Evolutionary conservation across 1,139 yeast species (phyloP).

Genomic region (Yamadazyma sp.): DNA sequence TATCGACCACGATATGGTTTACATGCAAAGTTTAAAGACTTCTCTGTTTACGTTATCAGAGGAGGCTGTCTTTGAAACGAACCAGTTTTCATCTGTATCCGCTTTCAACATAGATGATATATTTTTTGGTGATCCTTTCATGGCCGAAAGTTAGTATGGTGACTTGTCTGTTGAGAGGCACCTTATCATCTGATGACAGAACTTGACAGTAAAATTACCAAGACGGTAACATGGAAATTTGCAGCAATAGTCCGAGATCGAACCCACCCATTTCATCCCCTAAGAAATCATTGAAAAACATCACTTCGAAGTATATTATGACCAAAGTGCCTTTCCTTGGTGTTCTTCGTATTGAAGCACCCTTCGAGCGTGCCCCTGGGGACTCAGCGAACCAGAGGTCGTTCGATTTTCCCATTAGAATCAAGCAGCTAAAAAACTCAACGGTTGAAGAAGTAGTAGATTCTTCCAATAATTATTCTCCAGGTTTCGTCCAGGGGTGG

Average conservation of each 20-base stretch:
- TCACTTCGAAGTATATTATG: no score
- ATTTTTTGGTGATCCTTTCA: neutral
- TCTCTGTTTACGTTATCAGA: neutral
- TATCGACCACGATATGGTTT: neutral
- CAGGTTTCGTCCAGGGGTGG: conserved; percentile 17
- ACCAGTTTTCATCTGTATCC: neutral
- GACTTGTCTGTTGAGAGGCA: neutral
- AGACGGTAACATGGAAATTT: neutral
- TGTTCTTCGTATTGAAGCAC: conserved; percentile 9
- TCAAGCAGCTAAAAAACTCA: conserved; percentile 17
- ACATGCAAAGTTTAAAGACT: neutral
- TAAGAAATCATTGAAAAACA: no score
- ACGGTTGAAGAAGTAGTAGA: conserved; percentile 16
- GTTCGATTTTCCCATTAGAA: conserved; percentile 18
- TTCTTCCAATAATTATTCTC: conserved; percentile 11
- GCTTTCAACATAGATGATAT: neutral
- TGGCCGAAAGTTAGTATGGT: neutral
- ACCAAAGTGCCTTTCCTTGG: conserved; percentile 8
- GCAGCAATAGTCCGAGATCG: neutral
- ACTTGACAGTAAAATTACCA: no score
- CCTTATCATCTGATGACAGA: no score
- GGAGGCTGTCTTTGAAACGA: neutral
- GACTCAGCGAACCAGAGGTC: conserved; percentile 21
- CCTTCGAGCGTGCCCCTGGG: conserved; percentile 25
- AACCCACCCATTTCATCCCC: no score